Evolutionary conservation across 371 early-diverging fungal genomes (phyloP).

Genomic region (Basidiobolus meristosporus): DNA sequence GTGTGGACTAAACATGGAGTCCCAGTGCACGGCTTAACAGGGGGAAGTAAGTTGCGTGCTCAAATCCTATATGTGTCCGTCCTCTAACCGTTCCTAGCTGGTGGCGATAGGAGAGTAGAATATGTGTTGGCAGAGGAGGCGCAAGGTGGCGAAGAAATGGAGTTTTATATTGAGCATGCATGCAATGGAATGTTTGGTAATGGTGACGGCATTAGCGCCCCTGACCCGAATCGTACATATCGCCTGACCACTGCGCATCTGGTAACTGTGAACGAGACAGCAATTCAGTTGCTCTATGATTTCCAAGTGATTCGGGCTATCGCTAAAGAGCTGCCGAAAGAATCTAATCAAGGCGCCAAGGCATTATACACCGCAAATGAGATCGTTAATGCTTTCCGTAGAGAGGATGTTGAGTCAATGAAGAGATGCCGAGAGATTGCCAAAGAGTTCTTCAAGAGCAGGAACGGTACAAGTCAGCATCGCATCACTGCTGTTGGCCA

Average conservation of each 20-base stretch:
- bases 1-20: constrained; percentile 68
- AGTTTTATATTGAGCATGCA: constrained; percentile 75
- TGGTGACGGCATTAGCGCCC: constrained; percentile 46
- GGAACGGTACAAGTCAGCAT: constrained; percentile 32
- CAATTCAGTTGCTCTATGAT: constrained; percentile 52
- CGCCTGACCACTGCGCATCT: constrained; percentile 35
- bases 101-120: constrained; percentile 47
- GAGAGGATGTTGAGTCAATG: constrained; percentile 28
- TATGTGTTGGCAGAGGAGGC: constrained; percentile 43
- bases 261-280: constrained; percentile 38
- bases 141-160: constrained; percentile 29
- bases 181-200: constrained; percentile 89
- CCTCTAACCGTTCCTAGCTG: constrained; percentile 7
- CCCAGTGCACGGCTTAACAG: constrained; percentile 79
- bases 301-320: constrained; percentile 60
- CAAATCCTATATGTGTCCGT: background rate
- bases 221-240: constrained; percentile 30
- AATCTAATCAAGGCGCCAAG: constrained; percentile 44
- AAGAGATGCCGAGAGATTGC: constrained; percentile 29
- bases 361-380: constrained; percentile 65
- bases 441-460: constrained; percentile 31
- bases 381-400: constrained; percentile 52
- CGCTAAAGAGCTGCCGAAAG: constrained; percentile 45
- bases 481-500: constrained; percentile 65
- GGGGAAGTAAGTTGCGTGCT: constrained; percentile 26